Evolutionary conservation across 176 grass and related monocot species (phyloP), one percentile per base, ranked within the genome.

Genomic region (Eleusine coracana): DNA sequence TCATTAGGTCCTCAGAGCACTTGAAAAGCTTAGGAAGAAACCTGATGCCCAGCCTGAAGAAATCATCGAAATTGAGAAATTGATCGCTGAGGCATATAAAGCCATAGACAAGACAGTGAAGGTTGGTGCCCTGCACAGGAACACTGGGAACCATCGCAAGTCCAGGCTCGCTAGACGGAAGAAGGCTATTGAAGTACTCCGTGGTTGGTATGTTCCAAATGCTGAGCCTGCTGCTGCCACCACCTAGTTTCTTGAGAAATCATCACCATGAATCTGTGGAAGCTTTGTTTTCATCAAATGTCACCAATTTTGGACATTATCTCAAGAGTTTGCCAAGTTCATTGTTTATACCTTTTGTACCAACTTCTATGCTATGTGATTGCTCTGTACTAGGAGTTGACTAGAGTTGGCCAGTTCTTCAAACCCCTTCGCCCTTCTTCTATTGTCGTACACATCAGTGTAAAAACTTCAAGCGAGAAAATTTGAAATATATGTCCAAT

Each of bases 71-170:
- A 86, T 95, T 55, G 96, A 98, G 73, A 95, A 98, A 75, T 40
- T 92, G 83, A 88, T 98, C 10, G 61, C 91, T 3, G 85, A 91
- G 75, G 89, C 92, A 75, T 98, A 93, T 80, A 95, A 94, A 56
- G 81, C 83, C 64, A 95, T 98, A 13, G 96, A 98, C 66, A 98
- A 92, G 89, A 94, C 96, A 37, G 88, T 95, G 20, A 87, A 91
- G 70, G 91, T 88, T 37, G 96, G 96, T 21, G 90, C 93, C 16
- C n/a, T 95, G 66, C 96, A 98, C 74, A 91, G 88, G 83, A 98
- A 98, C 58, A 95, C 90, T 1, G 96, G 86, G 55, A 88, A 88
- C 16, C 93, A 89, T 65, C 86, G 96, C 40, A 98, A 98, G 83
- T 98, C 96, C 34, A 90, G 87, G 59, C 51, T 98, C 3, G 92